phyloP scores from a whole-genome alignment of 1,139 yeast genomes.

The Debaryomyces udenii region DNA sequence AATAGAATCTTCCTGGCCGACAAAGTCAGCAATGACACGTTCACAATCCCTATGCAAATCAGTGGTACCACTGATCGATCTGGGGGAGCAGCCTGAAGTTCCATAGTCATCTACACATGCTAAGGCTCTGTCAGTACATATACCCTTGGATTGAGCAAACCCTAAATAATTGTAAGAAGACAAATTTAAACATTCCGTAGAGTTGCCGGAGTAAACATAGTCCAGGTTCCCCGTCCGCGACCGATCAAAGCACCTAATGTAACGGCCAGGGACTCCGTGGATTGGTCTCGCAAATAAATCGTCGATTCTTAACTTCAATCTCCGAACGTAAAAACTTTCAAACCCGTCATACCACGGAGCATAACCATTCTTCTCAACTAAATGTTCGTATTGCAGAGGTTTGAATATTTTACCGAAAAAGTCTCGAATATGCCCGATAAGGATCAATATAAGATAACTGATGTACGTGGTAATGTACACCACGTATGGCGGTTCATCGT shows the following conservation, averaged over 20 bases:
- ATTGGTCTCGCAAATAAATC: slow-evolving; percentile 96
- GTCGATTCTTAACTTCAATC: slow-evolving; percentile 86
- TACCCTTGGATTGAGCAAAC: slow-evolving; percentile 93
- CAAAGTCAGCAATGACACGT: slow-evolving; percentile 74
- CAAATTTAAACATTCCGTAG: slow-evolving; percentile 78
- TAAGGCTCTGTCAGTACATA: slow-evolving; percentile 81
- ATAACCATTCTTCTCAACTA: slow-evolving; percentile 81
- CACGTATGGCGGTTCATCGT: slow-evolving; percentile 86
- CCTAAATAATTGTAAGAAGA: slow-evolving; percentile 94
- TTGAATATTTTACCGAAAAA: slow-evolving; percentile 77
- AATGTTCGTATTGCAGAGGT: slow-evolving; percentile 63
- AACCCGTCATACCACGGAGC: slow-evolving; percentile 97
- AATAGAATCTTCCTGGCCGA: slow-evolving; percentile 89
- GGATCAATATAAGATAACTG: slow-evolving; percentile 77
- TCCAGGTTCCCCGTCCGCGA: slow-evolving; percentile 61
- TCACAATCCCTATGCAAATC: slow-evolving; percentile 79
- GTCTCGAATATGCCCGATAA: slow-evolving; percentile 89
- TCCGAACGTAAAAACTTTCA: slow-evolving; percentile 90
- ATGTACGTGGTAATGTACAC: slow-evolving; percentile 81
- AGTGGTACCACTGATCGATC: slow-evolving; percentile 73
- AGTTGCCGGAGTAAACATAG: slow-evolving; percentile 73
- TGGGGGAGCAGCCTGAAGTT: slow-evolving; percentile 76
- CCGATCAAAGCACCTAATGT: slow-evolving; percentile 78
- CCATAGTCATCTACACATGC: slow-evolving; percentile 69
- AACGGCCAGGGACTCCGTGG: slow-evolving; percentile 96